Conservation (phyloP, 2,329 filamentous ascomycete species). For the Juglanconis oblonga region DNA sequence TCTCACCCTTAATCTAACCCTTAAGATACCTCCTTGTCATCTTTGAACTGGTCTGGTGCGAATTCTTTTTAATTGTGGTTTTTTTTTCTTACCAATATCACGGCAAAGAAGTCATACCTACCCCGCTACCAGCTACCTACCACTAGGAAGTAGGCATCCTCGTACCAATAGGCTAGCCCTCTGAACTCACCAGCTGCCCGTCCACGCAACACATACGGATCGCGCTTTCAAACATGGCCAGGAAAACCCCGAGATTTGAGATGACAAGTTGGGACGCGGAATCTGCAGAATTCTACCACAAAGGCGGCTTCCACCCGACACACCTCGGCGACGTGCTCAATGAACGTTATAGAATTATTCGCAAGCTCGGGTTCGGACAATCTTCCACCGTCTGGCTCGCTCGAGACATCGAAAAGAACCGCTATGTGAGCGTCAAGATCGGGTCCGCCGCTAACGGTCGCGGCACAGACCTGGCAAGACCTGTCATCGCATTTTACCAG, state of each 20-base stretch:
- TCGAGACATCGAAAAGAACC: background rate
- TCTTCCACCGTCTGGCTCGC: constrained; percentile 42
- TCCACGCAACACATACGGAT: background rate
- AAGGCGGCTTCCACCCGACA: constrained; percentile 38
- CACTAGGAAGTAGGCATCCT: background rate
- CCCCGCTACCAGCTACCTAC: background rate
- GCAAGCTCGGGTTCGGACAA: constrained; percentile 40
- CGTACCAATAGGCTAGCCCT: background rate
- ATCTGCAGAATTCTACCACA: background rate
- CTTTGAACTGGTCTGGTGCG: no score
- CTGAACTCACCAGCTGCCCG: background rate
- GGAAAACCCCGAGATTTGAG: background rate
- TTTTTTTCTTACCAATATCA: background rate
- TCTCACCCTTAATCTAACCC: no score
- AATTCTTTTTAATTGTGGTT: background rate
- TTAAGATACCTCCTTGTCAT: no score
- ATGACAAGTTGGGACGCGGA: background rate
- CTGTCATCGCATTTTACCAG: background rate
- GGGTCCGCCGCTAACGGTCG: background rate
- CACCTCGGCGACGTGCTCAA: constrained; percentile 36
- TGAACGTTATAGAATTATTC: constrained; percentile 35
- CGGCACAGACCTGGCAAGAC: background rate
- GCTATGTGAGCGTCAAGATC: constrained; percentile 2
- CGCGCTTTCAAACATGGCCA: background rate
- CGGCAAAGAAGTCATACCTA: background rate